Base-by-base conservation (phyloP, 176 grass and related monocot genomes). In the Carex pumila region DNA sequence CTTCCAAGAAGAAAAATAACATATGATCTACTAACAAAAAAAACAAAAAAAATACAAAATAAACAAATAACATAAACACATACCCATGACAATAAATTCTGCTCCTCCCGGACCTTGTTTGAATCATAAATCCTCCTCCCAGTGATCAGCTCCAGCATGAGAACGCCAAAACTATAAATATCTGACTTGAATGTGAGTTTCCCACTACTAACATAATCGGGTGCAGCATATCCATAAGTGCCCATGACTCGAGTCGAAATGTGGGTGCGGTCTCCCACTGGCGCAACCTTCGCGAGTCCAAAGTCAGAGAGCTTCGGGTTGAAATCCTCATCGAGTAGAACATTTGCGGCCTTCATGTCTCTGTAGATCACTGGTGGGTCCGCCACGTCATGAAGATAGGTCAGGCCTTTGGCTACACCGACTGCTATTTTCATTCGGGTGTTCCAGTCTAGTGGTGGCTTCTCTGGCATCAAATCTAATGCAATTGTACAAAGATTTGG, bases 231-330 rank as follows among this genome's bases (percentile, higher is more conserved):
- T 77, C 95, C 95, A 32, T 94, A 97, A 72, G 95, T 97, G 17
- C 95, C 92, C 95, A 97, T 97, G 77, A 97, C 95, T 88, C 95
- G 92, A 15, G 95, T 97, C 2, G 95, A 97, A 50, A 97, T 90
- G 61, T 93, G 92, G 31, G 95, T 97, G 50, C 85, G 87, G 81
- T 93, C 92, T 49, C 92, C 95, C 21, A 97, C 89, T 0, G 95
- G 95, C 2, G 90, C 95, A 55, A 98, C 83, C 89, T 98, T 98
- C 9, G 95, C 95, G 2, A 98, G 95, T 29, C 92, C 95, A 81
- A 98, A 98, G 81, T 98, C 95, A 75, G 95, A 98, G 7, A 98
- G 92, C 90, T 93, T 94, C 1, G 92, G 95, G n/a, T 87, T 93
- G 84, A 91, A 98, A 59, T 93, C 84, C 61, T 93, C 86, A 47